phyloP scores from a whole-genome alignment of 176 grass and related monocot species.

The Oryza longistaminata region DNA sequence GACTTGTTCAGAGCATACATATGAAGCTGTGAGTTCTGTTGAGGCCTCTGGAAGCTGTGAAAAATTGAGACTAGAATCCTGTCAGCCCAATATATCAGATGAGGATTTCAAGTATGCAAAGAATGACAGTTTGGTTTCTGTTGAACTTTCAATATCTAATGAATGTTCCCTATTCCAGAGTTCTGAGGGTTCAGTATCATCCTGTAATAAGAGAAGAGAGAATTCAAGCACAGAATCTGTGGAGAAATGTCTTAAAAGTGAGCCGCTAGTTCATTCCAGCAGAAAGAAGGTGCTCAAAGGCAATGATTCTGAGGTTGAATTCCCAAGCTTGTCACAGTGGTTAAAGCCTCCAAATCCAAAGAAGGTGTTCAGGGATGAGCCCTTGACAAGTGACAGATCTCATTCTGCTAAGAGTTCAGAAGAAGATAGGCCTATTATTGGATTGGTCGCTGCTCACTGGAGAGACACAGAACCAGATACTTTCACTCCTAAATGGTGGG shows the following conservation, averaged over 20 bases:
- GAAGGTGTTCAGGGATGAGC: conserved; percentile 35
- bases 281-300: conserved; percentile 43
- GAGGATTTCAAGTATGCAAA: conserved; percentile 30
- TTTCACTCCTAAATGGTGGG: conserved; percentile 57
- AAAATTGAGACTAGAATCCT: conserved; percentile 27
- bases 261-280: conserved; percentile 22
- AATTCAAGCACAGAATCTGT: conserved; percentile 3
- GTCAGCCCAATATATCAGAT: conserved; percentile 19
- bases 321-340: conserved; percentile 79
- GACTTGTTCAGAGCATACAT: conserved; percentile 27
- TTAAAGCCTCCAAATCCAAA: conserved; percentile 68
- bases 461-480: conserved; percentile 53
- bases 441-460: conserved; percentile 93
- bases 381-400: conserved; percentile 42
- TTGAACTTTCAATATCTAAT: conserved; percentile 49
- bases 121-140: conserved; percentile 17
- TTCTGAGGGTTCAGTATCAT: conserved; percentile 38
- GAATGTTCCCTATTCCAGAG: conserved; percentile 54
- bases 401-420: conserved; percentile 61
- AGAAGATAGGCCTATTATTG: conserved; percentile 83
- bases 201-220: conserved; percentile 42
- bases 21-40: conserved; percentile 14
- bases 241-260: conserved; percentile 33
- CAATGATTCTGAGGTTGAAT: conserved; percentile 41
- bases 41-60: neutral